These are phyloP conservation scores for Quercus aquifolioides DNA, from an alignment of 306 rosid genomes.

Conservation along the genomic window DNA sequence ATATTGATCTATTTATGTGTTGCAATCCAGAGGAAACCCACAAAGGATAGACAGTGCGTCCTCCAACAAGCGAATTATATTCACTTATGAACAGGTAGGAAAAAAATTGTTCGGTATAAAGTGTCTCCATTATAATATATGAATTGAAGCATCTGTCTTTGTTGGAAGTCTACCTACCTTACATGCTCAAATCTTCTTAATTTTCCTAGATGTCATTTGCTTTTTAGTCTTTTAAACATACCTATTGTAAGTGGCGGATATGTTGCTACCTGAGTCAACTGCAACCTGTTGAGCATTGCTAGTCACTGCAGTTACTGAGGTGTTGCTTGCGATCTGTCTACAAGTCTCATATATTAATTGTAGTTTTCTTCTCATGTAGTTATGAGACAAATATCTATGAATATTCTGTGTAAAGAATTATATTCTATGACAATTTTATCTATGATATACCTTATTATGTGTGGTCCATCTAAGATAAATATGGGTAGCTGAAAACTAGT, in stretches of 20 bases:
- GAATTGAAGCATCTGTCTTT: neutral
- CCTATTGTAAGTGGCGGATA: neutral
- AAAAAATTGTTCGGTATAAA: neutral
- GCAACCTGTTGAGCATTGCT: neutral
- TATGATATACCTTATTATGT: neutral
- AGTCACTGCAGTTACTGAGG: neutral
- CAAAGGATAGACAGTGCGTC: constrained; percentile 88
- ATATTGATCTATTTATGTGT: constrained; percentile 11
- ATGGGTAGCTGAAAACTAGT: neutral
- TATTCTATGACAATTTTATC: neutral
- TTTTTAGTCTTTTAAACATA: neutral
- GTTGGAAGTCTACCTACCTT: neutral
- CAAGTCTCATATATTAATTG: neutral
- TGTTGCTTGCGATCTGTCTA: neutral
- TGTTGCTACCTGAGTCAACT: neutral
- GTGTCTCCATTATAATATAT: neutral
- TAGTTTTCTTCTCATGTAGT: neutral
- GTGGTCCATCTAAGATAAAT: neutral
- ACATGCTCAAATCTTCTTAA: neutral
- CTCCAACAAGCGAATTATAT: constrained; percentile 83
- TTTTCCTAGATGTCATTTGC: neutral
- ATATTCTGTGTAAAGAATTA: neutral
- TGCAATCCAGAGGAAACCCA: constrained; percentile 83
- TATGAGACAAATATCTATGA: neutral
- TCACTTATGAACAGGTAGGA: constrained; percentile 90